These are phyloP conservation scores for Chytriomyces sp. DNA, from an alignment of 192 early-diverging fungal species.

Conservation along the genomic window DNA sequence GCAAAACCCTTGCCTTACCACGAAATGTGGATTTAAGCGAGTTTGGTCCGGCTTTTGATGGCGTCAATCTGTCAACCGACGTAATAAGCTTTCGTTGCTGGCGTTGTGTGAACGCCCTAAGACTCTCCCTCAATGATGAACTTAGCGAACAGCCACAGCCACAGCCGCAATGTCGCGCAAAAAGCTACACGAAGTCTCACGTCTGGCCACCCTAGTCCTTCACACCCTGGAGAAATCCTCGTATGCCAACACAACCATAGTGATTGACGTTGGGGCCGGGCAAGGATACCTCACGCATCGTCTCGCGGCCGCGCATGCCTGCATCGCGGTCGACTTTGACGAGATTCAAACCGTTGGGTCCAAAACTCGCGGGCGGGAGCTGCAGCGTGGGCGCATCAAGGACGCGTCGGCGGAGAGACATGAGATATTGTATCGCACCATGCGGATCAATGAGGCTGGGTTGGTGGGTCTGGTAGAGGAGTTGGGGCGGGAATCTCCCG, in stretches of 20 bases:
- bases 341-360: constrained; percentile 34
- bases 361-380: constrained; percentile 7
- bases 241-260: neutral
- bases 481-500: neutral
- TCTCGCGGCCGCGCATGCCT: constrained; percentile 19
- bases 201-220: constrained; percentile 10
- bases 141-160: neutral
- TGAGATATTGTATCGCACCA: constrained; percentile 18
- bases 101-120: neutral
- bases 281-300: constrained; percentile 42
- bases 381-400: neutral
- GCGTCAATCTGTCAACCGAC: neutral
- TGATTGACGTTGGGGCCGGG: constrained; percentile 42
- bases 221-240: neutral
- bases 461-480: neutral
- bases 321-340: constrained; percentile 40
- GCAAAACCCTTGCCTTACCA: constrained; percentile 1
- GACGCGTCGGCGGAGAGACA: neutral
- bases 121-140: neutral
- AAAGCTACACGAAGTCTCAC: constrained; percentile 29
- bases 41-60: neutral
- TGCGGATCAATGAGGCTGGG: neutral
- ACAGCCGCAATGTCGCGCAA: constrained; percentile 22
- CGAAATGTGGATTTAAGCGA: neutral
- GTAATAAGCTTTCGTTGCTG: neutral